phyloP scores from a whole-genome alignment of 2,329 filamentous ascomycete genomes.

The Trichoderma lentiforme region DNA sequence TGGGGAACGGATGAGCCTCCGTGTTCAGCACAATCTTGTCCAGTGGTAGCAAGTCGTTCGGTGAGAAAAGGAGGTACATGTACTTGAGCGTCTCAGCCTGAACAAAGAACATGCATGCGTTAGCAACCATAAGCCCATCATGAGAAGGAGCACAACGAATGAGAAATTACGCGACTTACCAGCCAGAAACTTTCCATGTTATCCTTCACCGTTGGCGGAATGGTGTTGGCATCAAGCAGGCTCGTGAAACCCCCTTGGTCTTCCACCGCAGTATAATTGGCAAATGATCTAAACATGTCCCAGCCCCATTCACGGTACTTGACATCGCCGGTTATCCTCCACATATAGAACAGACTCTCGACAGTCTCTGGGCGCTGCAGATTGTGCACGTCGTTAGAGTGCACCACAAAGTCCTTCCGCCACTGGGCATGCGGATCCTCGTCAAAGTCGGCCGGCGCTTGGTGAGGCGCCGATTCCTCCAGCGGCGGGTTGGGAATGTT shows the following conservation, averaged over 20 bases:
- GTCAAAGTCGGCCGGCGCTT: slow-evolving; percentile 50
- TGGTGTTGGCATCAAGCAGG: slow-evolving; percentile 66
- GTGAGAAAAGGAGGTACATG: slow-evolving; percentile 90
- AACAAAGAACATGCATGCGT: not conserved
- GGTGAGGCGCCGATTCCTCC: slow-evolving; percentile 48
- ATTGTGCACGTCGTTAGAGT: slow-evolving; percentile 83
- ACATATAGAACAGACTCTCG: slow-evolving; percentile 98
- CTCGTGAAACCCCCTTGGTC: slow-evolving; percentile 81
- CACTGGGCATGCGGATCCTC: slow-evolving; percentile 57
- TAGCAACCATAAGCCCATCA: not conserved
- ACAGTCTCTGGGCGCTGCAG: slow-evolving; percentile 93
- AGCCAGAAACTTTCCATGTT: slow-evolving; percentile 99
- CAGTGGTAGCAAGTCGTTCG: slow-evolving; percentile 75
- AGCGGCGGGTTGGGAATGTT: slow-evolving; percentile 67
- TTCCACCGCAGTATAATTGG: slow-evolving; percentile 76
- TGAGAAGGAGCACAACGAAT: not conserved
- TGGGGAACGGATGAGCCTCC: slow-evolving; percentile 85
- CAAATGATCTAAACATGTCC: slow-evolving; percentile 95
- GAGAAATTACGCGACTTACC: slow-evolving; percentile 49
- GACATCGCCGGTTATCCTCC: slow-evolving; percentile 88
- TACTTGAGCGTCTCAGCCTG: slow-evolving; percentile 97
- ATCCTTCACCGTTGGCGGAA: slow-evolving; percentile 70
- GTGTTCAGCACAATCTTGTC: slow-evolving; percentile 92
- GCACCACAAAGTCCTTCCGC: slow-evolving; percentile 76
- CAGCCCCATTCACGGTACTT: slow-evolving; percentile 95